These are phyloP conservation scores for Chaetomium fimeti DNA, from an alignment of 495 filamentous ascomycete species.

Conservation along the genomic window DNA sequence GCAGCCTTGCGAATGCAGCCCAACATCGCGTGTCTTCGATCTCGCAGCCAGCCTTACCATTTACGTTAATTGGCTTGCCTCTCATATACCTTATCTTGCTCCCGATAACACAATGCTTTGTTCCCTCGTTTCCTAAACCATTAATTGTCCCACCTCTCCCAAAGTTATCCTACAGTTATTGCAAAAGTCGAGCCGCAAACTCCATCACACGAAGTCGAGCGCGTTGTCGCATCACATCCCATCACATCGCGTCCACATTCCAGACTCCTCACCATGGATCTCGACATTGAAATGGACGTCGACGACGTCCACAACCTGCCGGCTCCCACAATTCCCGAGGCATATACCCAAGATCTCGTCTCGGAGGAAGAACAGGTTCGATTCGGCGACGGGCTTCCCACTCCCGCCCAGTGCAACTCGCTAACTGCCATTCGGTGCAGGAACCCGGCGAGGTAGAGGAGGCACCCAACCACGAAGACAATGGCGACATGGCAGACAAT, in stretches of 20 bases:
- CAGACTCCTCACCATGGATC: constrained; percentile 56
- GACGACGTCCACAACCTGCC: constrained; percentile 49
- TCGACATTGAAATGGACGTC: constrained; percentile 71
- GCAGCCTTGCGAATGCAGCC: not conserved
- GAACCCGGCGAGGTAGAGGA: constrained; percentile 42
- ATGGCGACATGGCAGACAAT: constrained; percentile 26
- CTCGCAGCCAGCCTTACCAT: not conserved
- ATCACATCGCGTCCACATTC: not conserved
- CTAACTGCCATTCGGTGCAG: constrained; percentile 23
- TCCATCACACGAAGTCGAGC: not conserved
- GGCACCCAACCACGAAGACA: constrained; percentile 26
- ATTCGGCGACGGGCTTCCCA: constrained; percentile 1
- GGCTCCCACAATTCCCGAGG: constrained; percentile 38
- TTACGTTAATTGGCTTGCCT: not conserved
- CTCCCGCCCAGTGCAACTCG: constrained; percentile 9
- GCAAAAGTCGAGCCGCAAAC: not conserved
- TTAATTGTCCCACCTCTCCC: not conserved
- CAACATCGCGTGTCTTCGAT: not conserved
- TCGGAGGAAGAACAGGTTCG: constrained; percentile 41
- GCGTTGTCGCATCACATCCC: not conserved
- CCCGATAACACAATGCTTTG: not conserved
- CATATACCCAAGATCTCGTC: constrained; percentile 47
- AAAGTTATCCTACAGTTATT: not conserved
- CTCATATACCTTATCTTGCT: not conserved
- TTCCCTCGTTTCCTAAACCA: not conserved